A percentile compares a stretch with the other conserved stretches of the same genome.
These are phyloP conservation scores for Crinitomyces ghanaensis DNA, from an alignment of 805 yeast species.

Conservation along the genomic window DNA sequence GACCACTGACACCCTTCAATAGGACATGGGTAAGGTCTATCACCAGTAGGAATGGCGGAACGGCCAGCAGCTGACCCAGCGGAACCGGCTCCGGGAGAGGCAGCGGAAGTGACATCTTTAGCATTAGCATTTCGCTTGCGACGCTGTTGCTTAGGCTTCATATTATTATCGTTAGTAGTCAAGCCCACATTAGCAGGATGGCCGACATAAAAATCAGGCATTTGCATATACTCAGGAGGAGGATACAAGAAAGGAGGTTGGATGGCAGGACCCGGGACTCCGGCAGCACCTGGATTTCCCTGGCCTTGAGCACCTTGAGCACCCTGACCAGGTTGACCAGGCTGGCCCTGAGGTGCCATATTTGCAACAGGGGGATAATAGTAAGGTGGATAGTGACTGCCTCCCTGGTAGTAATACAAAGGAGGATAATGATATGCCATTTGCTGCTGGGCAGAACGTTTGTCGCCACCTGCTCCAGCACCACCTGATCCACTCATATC, in stretches of 20 bases:
- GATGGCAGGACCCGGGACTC: not conserved
- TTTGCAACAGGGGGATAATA: not conserved
- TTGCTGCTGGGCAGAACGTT: no score
- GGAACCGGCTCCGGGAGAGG: slow-evolving; percentile 1
- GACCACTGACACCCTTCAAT: slow-evolving; percentile 50
- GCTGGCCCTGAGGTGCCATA: slow-evolving; percentile 1
- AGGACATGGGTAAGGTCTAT: slow-evolving; percentile 28
- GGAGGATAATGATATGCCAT: not conserved
- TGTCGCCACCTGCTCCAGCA: slow-evolving; percentile 1
- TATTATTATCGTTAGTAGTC: not conserved
- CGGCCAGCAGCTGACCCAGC: slow-evolving; percentile 1
- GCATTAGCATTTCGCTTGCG: not conserved
- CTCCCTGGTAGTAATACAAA: not conserved
- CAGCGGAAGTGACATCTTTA: slow-evolving; percentile 1
- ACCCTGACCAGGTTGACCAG: not conserved
- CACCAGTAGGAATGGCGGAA: slow-evolving; percentile 10
- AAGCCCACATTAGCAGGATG: not conserved
- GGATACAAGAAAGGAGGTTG: slow-evolving; percentile 1
- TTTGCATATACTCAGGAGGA: slow-evolving; percentile 1
- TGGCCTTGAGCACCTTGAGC: not conserved
- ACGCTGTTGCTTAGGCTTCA: not conserved
- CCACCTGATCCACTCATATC: not conserved
- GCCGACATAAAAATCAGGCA: slow-evolving; percentile 2
- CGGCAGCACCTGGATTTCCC: not conserved
- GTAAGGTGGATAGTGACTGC: not conserved